Percentiles rank a stretch among this genome's conserved stretches.
Conservation (phyloP, 1,284 basidiomycete genomes). For the Ceraceosorus guamensis region DNA sequence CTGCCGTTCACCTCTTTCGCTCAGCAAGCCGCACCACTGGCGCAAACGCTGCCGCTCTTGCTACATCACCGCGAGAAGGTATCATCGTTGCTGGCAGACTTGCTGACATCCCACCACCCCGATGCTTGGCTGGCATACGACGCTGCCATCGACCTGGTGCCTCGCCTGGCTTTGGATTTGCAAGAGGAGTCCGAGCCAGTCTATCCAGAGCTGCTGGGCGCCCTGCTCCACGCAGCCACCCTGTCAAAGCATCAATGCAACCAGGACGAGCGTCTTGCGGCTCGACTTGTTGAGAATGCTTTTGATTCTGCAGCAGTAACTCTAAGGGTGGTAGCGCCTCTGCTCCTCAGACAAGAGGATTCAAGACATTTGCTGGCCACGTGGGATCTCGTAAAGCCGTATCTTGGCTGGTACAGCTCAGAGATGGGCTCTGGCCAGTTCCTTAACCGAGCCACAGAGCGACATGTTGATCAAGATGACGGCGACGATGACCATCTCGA, state of each 20-base stretch:
- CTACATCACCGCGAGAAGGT: slow-evolving; percentile 39
- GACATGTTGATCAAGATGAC: slow-evolving; percentile 7
- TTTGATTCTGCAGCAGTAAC: slow-evolving; percentile 43
- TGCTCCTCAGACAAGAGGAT: slow-evolving; percentile 24
- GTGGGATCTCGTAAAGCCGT: slow-evolving; percentile 32
- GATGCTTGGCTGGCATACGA: slow-evolving; percentile 38
- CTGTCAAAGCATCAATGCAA: slow-evolving; percentile 32
- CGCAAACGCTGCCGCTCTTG: slow-evolving; percentile 38
- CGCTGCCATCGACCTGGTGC: slow-evolving; percentile 42
- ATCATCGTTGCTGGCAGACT: slow-evolving; percentile 10
- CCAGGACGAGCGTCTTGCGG: slow-evolving; percentile 40
- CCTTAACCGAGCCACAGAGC: neutral
- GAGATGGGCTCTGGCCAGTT: neutral
- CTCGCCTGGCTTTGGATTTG: slow-evolving; percentile 42
- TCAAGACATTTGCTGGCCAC: slow-evolving; percentile 20
- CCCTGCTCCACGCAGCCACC: slow-evolving; percentile 35
- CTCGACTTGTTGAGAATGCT: slow-evolving; percentile 40
- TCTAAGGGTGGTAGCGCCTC: slow-evolving; percentile 33
- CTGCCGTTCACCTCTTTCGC: slow-evolving; percentile 38
- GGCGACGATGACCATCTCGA: slow-evolving; percentile 1
- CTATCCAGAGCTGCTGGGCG: slow-evolving; percentile 29
- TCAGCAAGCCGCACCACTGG: slow-evolving; percentile 19
- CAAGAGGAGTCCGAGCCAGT: slow-evolving; percentile 43
- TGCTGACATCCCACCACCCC: slow-evolving; percentile 5
- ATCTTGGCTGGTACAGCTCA: slow-evolving; percentile 20